These are phyloP conservation scores for Cytospora piceae DNA, from an alignment of 2,329 filamentous ascomycete species.

Conservation along the genomic window DNA sequence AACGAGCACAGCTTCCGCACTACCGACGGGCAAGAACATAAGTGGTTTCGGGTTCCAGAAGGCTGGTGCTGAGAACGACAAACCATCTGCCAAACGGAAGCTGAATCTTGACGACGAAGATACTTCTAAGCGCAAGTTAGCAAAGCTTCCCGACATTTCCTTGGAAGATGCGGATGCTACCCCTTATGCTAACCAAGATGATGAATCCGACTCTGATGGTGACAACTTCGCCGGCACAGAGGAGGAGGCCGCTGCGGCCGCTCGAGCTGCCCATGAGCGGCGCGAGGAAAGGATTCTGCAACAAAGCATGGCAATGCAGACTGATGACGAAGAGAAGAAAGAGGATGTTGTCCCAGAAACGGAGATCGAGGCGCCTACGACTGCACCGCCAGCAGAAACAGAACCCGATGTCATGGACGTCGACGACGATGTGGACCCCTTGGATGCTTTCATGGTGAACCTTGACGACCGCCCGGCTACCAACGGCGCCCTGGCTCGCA, in stretches of 20 bases:
- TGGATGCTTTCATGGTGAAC: constrained; percentile 96
- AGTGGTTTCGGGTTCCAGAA: constrained; percentile 85
- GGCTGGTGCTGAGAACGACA: constrained; percentile 65
- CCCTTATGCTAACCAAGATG: constrained; percentile 62
- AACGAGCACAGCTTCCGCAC: constrained; percentile 50
- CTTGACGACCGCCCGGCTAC: constrained; percentile 55
- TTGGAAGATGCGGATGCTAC: constrained; percentile 65
- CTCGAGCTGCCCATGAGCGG: constrained; percentile 81
- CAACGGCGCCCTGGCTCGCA: constrained; percentile 34
- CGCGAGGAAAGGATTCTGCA: constrained; percentile 70
- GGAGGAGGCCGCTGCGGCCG: constrained; percentile 84
- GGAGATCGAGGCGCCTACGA: constrained; percentile 33
- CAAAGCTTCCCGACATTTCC: constrained; percentile 81
- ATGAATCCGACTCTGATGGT: constrained; percentile 69
- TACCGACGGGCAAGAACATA: constrained; percentile 66
- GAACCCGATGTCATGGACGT: constrained; percentile 58
- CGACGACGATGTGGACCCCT: constrained; percentile 78
- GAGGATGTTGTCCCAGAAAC: constrained; percentile 28
- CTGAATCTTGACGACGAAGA: constrained; percentile 89
- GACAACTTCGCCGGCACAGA: constrained; percentile 81
- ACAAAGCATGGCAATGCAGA: constrained; percentile 53
- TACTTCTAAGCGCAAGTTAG: constrained; percentile 82
- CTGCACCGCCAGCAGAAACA: constrained; percentile 27
- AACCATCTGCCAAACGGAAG: constrained; percentile 70
- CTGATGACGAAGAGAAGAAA: constrained; percentile 40